A percentile compares a stretch with the other conserved stretches of the same genome.
Evolutionary conservation across 495 filamentous ascomycete genomes (phyloP).

Genomic region (Durotheca rogersii): DNA sequence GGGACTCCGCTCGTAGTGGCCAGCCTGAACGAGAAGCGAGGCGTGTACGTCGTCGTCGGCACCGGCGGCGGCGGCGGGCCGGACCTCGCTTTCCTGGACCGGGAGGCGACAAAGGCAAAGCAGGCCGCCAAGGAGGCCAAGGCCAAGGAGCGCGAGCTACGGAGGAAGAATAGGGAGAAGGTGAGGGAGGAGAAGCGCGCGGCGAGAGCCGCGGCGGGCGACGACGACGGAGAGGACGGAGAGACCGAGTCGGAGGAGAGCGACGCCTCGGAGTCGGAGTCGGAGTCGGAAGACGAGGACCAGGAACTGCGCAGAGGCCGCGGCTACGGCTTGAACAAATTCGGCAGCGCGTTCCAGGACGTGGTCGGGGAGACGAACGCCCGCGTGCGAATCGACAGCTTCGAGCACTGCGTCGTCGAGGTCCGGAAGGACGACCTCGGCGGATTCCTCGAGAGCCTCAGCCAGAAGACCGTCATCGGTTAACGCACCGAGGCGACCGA

Average conservation of each 20-base stretch:
- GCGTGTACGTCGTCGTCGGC: slow-evolving; percentile 87
- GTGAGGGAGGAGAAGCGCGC: slow-evolving; percentile 62
- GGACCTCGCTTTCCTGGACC: slow-evolving; percentile 59
- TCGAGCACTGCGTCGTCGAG: slow-evolving; percentile 96
- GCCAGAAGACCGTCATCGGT: slow-evolving; percentile 88
- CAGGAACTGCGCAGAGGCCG: slow-evolving; percentile 52
- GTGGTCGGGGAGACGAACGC: slow-evolving; percentile 90
- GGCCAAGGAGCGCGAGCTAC: slow-evolving; percentile 59
- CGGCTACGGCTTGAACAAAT: slow-evolving; percentile 76
- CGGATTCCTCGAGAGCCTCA: slow-evolving; percentile 87
- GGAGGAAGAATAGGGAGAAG: slow-evolving; percentile 58
- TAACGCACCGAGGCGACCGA: slow-evolving; percentile 44
- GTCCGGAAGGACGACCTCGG: slow-evolving; percentile 92
- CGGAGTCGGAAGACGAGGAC: slow-evolving; percentile 62
- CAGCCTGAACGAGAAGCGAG: slow-evolving; percentile 81
- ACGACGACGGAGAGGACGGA: slow-evolving; percentile 55
- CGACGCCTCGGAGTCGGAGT: slow-evolving; percentile 62
- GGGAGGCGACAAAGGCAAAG: slow-evolving; percentile 61
- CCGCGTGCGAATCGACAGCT: slow-evolving; percentile 88
- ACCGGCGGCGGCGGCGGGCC: slow-evolving; percentile 77
- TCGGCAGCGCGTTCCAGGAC: slow-evolving; percentile 94
- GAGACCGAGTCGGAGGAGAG: slow-evolving; percentile 58
- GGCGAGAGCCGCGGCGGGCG: slow-evolving; percentile 45
- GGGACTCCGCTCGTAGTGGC: slow-evolving; percentile 88
- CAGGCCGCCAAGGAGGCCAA: slow-evolving; percentile 60